Percentiles rank a stretch among this genome's conserved stretches.
Evolutionary conservation across 2,329 filamentous ascomycete genomes (phyloP).

Genomic region (Amesomyces nigricolor): DNA sequence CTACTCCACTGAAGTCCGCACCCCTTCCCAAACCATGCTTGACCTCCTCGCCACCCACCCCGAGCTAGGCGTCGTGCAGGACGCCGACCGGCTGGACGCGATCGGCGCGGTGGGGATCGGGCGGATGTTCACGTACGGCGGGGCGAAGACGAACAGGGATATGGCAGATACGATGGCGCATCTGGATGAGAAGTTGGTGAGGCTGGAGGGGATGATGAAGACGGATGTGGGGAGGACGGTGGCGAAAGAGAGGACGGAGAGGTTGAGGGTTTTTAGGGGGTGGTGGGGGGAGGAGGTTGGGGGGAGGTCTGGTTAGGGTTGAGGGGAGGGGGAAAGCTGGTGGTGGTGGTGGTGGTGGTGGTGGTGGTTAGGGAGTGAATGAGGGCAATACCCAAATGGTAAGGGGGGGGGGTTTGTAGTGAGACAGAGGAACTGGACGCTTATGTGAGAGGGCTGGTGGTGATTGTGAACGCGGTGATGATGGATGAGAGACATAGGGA

Average conservation of each 20-base stretch:
- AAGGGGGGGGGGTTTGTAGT: too few species aligned
- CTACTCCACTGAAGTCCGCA: slow-evolving; percentile 66
- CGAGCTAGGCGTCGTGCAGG: slow-evolving; percentile 80
- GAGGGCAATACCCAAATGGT: too few species aligned
- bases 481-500: too few species aligned
- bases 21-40: slow-evolving; percentile 52
- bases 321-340: neutral
- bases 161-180: slow-evolving; percentile 66
- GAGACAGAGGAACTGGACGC: too few species aligned
- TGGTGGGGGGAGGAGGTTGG: slow-evolving; percentile 53
- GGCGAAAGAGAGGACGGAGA: slow-evolving; percentile 48
- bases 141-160: slow-evolving; percentile 48
- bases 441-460: too few species aligned
- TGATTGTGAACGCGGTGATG: too few species aligned
- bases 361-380: neutral
- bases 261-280: slow-evolving; percentile 46
- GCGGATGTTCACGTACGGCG: slow-evolving; percentile 70
- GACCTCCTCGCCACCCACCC: slow-evolving; percentile 59
- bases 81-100: slow-evolving; percentile 87
- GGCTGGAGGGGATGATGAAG: slow-evolving; percentile 60
- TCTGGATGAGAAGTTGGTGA: slow-evolving; percentile 70
- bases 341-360: neutral
- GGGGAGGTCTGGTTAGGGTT: slow-evolving; percentile 1
- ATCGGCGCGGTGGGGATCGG: slow-evolving; percentile 82
- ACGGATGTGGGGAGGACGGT: slow-evolving; percentile 49